Base-by-base conservation (phyloP, 768 basidiomycete species). In the Lentinula lateritia region DNA sequence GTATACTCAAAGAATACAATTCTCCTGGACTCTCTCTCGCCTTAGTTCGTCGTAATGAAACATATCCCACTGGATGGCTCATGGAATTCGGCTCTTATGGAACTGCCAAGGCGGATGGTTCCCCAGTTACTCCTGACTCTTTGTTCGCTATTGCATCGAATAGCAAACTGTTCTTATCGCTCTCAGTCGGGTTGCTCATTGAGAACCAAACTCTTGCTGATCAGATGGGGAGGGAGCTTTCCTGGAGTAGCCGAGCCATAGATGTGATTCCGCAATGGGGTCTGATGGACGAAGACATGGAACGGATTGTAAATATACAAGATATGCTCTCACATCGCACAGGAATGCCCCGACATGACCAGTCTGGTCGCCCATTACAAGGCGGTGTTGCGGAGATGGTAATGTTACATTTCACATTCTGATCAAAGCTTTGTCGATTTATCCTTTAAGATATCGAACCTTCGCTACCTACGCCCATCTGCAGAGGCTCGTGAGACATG, bases 301-400 rank as follows among this genome's bases (percentile, higher is more conserved):
- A 69, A 61, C 63, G 66, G 45, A 73, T 69, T 6, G 73, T 74
- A 0, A 76, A 66, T 28, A 56, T 81, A 3, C 73, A 77, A 50
- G 78, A 81, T 66, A 75, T 79, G 70, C 64, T 78, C 0, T 74
- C 74, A 1, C 79, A 81, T 66, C 65, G 80, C 6, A 80, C 78
- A 12, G 80, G 78, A 0, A 62, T 81, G 68, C 80, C 79, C n/a
- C 64, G 78, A 12, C 80, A 81, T 57, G 78, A 80, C 65, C 74
- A 64, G 36, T 76, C 76, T 10, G 72, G 73, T 6, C 66, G 59
- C 13, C 52, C 68, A 9, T 61, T 74, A 10, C 43, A 67, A 38
- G 76, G 75, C 5, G 70, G 73, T 4, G 66, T 77, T 6, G 53
- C 70, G 16, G 74, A 74, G 56, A 76, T 76, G 74, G 77, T 78